Conservation (phyloP, 495 filamentous ascomycete species). For the Astrothelium macrocarpum region DNA sequence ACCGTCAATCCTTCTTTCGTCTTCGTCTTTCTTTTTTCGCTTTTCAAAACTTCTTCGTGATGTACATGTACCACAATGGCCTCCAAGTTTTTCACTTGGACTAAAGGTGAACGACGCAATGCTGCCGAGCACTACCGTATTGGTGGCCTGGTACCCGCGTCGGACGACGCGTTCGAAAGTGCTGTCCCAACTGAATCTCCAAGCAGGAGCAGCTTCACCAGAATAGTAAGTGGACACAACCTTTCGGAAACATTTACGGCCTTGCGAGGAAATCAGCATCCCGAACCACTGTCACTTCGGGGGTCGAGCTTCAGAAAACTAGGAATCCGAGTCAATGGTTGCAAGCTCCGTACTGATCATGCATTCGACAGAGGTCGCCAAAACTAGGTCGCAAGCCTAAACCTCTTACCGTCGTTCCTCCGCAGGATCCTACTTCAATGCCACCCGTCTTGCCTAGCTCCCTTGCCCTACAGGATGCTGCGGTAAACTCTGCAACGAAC, state of each 20-base stretch:
- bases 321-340: background rate
- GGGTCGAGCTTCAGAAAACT: background rate
- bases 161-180: slow-evolving; percentile 12
- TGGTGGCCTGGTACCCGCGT: slow-evolving; percentile 14
- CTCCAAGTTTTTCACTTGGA: slow-evolving; percentile 33
- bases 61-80: slow-evolving; percentile 21
- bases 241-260: background rate
- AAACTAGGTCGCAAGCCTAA: slow-evolving; percentile 19
- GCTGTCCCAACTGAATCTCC: slow-evolving; percentile 7
- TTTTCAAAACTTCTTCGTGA: background rate
- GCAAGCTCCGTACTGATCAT: slow-evolving; percentile 13
- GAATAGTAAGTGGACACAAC: background rate
- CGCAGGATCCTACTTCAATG: slow-evolving; percentile 14
- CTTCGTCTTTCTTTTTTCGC: background rate
- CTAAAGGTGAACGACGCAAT: slow-evolving; percentile 27
- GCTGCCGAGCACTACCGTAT: slow-evolving; percentile 15
- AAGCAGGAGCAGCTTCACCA: slow-evolving; percentile 4
- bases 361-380: slow-evolving; percentile 12
- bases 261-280: background rate
- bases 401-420: slow-evolving; percentile 20
- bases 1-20: background rate
- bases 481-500: slow-evolving; percentile 29
- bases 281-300: background rate
- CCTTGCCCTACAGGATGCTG: slow-evolving; percentile 24
- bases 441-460: slow-evolving; percentile 18